A percentile compares a stretch with the other conserved stretches of the same genome.
These are phyloP conservation scores for Hypoxylon sp. DNA, from an alignment of 2,329 filamentous ascomycete genomes.

Conservation along the genomic window DNA sequence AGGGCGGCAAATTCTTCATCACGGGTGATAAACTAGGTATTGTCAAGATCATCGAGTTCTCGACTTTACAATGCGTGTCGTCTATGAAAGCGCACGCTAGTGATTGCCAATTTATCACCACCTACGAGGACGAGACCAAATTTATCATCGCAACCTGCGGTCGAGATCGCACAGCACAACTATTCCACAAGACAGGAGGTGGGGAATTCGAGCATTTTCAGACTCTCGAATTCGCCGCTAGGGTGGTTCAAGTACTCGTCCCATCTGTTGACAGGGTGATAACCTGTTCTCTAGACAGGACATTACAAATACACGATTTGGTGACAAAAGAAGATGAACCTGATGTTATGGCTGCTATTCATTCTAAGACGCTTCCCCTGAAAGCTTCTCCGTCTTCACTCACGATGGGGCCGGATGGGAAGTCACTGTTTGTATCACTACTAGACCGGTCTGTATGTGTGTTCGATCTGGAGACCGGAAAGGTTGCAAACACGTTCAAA, in stretches of 20 bases:
- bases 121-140: constrained; percentile 74
- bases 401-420: constrained; percentile 75
- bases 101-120: constrained; percentile 85
- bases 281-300: constrained; percentile 91
- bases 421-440: constrained; percentile 71
- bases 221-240: constrained; percentile 92
- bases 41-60: constrained; percentile 76
- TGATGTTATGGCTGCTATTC: constrained; percentile 81
- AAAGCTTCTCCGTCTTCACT: constrained; percentile 92
- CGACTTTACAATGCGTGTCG: constrained; percentile 73
- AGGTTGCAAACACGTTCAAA: constrained; percentile 81
- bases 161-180: constrained; percentile 90
- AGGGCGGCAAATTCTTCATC: constrained; percentile 77
- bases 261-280: constrained; percentile 83
- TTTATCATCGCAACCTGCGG: constrained; percentile 85
- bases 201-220: constrained; percentile 83
- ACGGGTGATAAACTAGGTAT: constrained; percentile 91
- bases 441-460: constrained; percentile 73
- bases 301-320: constrained; percentile 85
- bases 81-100: constrained; percentile 88
- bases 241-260: constrained; percentile 81
- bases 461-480: constrained; percentile 77
- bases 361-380: constrained; percentile 82
- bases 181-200: constrained; percentile 76
- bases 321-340: constrained; percentile 77